A percentile compares a stretch with the other conserved stretches of the same genome.
phyloP scores from a whole-genome alignment of 1,139 yeast genomes.

The Barnettozyma hawaiiensis region DNA sequence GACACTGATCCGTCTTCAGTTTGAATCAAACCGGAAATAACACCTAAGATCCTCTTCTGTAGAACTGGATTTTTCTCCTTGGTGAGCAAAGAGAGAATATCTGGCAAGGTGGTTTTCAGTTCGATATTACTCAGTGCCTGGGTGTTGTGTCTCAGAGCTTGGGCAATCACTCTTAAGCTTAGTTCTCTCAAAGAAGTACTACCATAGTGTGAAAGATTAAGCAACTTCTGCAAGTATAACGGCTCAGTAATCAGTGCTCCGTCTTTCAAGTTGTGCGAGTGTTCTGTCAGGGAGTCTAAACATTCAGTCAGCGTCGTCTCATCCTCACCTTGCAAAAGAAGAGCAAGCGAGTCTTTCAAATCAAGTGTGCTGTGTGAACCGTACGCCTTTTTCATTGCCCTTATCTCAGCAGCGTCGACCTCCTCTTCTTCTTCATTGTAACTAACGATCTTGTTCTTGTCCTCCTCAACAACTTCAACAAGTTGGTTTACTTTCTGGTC shows the following conservation, averaged over 20 bases:
- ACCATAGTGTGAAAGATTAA: constrained; percentile 10
- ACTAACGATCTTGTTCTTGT: constrained; percentile 13
- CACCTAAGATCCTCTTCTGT: constrained; percentile 45
- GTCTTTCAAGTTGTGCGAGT: constrained; percentile 24
- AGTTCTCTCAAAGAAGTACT: constrained; percentile 36
- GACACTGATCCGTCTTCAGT: constrained; percentile 19
- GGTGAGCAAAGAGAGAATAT: constrained; percentile 24
- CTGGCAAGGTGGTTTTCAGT: constrained; percentile 12
- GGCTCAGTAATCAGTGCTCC: constrained; percentile 21
- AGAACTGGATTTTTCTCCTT: constrained; percentile 26
- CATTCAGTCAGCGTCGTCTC: constrained; percentile 6
- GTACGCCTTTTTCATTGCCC: constrained; percentile 18
- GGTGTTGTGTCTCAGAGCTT: constrained; percentile 67
- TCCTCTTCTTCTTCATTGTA: constrained; percentile 21
- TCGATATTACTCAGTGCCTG: constrained; percentile 43
- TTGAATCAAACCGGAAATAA: constrained; percentile 40
- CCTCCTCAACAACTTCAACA: constrained; percentile 15
- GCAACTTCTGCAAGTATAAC: constrained; percentile 10
- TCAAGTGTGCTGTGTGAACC: constrained; percentile 14
- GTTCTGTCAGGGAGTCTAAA: constrained; percentile 23
- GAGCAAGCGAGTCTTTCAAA: constrained; percentile 18
- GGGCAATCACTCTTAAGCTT: constrained; percentile 45
- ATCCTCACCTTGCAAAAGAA: constrained; percentile 4
- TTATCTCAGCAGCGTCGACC: constrained; percentile 12
- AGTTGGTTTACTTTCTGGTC: not conserved